These are phyloP conservation scores for Neonectria coccinea DNA, from an alignment of 2,329 filamentous ascomycete species.

Conservation along the genomic window DNA sequence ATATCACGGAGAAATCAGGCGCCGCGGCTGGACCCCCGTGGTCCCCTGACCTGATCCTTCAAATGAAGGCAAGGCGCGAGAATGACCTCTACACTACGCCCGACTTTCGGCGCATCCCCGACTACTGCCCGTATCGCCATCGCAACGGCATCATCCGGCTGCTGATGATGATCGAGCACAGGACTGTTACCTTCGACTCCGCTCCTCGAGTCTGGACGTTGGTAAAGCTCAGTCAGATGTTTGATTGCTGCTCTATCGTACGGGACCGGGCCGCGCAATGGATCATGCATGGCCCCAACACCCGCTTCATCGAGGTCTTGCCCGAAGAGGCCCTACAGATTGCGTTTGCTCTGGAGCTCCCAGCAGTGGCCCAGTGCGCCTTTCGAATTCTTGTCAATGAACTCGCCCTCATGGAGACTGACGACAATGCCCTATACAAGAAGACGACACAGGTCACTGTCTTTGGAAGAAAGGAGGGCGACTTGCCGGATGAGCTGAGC, in stretches of 20 bases:
- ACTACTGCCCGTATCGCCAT: conserved; percentile 75
- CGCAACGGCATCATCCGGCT: conserved; percentile 72
- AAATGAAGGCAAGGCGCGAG: conserved; percentile 40
- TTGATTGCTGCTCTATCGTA: conserved; percentile 62
- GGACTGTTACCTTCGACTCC: conserved; percentile 69
- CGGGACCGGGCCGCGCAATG: conserved; percentile 66
- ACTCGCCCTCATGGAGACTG: conserved; percentile 62
- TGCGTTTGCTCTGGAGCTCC: conserved; percentile 60
- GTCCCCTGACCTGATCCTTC: conserved; percentile 27
- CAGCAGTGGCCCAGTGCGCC: conserved; percentile 58
- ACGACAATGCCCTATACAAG: conserved; percentile 15
- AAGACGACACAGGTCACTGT: conserved; percentile 45
- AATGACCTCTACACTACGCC: conserved; percentile 43
- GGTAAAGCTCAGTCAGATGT: conserved; percentile 69
- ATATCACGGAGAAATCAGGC: too few relatives aligned
- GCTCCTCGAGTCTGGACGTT: conserved; percentile 75
- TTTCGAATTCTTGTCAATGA: conserved; percentile 74
- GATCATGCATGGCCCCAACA: conserved; percentile 67
- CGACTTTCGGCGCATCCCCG: conserved; percentile 55
- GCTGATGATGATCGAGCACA: conserved; percentile 67
- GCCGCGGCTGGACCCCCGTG: conserved; percentile 7
- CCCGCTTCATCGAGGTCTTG: conserved; percentile 70
- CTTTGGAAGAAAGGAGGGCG: conserved; percentile 61
- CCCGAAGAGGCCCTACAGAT: conserved; percentile 72
- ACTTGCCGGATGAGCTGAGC: conserved; percentile 64